Percentiles rank a stretch among this genome's conserved stretches.
Conservation (phyloP, 2,329 filamentous ascomycete genomes). For the Hirsutella minnesotensis region DNA sequence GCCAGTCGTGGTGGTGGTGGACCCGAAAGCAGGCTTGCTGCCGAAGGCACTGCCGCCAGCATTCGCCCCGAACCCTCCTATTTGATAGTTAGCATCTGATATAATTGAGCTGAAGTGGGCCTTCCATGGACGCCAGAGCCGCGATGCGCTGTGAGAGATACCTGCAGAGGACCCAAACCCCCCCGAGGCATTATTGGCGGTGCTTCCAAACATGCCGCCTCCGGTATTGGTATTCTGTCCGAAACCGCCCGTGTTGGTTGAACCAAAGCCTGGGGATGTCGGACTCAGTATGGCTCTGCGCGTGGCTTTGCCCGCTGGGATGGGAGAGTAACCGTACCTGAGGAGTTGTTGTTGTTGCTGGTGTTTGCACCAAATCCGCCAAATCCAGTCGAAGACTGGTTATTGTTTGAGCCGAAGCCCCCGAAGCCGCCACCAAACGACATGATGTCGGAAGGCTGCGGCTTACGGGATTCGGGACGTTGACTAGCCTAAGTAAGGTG, state of each 20-base stretch:
- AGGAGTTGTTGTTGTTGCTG: conserved; percentile 24
- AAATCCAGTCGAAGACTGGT: conserved; percentile 30
- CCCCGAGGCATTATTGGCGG: conserved; percentile 13
- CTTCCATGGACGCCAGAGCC: neutral
- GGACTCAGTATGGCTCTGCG: conserved; percentile 11
- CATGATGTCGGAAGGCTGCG: conserved; percentile 28
- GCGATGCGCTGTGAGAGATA: conserved; percentile 7
- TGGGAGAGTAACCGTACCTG: conserved; percentile 35
- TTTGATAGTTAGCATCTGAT: conserved; percentile 5
- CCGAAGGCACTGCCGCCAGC: conserved; percentile 22
- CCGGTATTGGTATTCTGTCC: conserved; percentile 25
- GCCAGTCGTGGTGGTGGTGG: conserved; percentile 24
- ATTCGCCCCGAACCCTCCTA: conserved; percentile 26
- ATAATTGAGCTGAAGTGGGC: neutral
- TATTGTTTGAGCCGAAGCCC: conserved; percentile 48
- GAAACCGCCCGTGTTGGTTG: conserved; percentile 27
- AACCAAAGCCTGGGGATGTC: conserved; percentile 18
- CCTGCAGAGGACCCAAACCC: conserved; percentile 23
- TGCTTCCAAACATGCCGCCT: conserved; percentile 33
- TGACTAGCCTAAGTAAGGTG: neutral
- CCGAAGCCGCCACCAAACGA: conserved; percentile 42
- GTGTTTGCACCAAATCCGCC: conserved; percentile 41
- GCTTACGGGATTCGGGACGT: conserved; percentile 1
- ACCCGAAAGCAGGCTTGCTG: conserved; percentile 41
- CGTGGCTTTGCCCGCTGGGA: neutral